A percentile compares a stretch with the other conserved stretches of the same genome.
These are phyloP conservation scores for Nothophoma quercina DNA, from an alignment of 2,329 filamentous ascomycete species.

Conservation along the genomic window DNA sequence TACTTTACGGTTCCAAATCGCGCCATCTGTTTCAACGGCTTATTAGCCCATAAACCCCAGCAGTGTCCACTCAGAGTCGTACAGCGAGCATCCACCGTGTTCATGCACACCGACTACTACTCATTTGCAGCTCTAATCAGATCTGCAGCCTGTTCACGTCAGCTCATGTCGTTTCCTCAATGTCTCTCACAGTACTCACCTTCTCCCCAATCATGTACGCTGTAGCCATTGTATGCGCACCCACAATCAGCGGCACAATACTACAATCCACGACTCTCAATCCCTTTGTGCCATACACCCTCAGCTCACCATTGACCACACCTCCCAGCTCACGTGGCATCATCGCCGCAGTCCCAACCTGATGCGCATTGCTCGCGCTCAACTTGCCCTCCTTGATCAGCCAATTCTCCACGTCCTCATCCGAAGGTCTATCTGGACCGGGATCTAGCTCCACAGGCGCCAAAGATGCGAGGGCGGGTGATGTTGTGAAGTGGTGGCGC, in stretches of 20 bases:
- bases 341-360: constrained; percentile 27
- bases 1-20: too few species aligned
- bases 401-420: constrained; percentile 23
- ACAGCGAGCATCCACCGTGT: too few species aligned
- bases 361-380: constrained; percentile 20
- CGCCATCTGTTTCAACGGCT: too few species aligned
- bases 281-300: constrained; percentile 28
- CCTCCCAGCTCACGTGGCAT: constrained; percentile 30
- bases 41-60: too few species aligned
- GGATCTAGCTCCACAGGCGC: constrained; percentile 39
- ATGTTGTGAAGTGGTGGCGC: constrained; percentile 12
- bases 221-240: constrained; percentile 32
- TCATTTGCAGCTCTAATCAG: constrained; percentile 22
- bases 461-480: constrained; percentile 17
- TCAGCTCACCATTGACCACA: constrained; percentile 22
- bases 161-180: not conserved
- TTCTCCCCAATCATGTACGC: constrained; percentile 36
- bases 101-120: too few species aligned
- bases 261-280: constrained; percentile 38
- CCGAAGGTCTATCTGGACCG: constrained; percentile 22
- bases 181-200: constrained; percentile 1
- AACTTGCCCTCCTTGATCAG: constrained; percentile 18
- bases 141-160: constrained; percentile 23
- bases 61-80: too few species aligned
- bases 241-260: constrained; percentile 27